Percentiles rank a stretch among this genome's conserved stretches.
phyloP scores from a whole-genome alignment of 2,329 filamentous ascomycete genomes.

The Blumeriella jaapii region DNA sequence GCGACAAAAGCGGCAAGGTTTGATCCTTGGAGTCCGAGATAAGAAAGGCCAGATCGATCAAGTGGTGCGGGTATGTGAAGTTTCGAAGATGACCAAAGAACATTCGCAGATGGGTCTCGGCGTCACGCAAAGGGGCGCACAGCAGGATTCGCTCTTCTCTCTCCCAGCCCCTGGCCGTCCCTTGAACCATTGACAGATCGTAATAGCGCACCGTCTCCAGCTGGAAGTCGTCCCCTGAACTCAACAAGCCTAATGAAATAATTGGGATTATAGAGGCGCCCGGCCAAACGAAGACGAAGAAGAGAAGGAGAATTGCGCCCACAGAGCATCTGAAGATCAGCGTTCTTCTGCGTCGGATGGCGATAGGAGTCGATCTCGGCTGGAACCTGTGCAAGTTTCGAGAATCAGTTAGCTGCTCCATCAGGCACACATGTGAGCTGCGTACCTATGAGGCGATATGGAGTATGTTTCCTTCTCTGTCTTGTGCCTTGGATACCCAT shows the following conservation, averaged over 20 bases:
- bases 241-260: slow-evolving; percentile 60
- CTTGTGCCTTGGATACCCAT: slow-evolving; percentile 63
- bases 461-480: slow-evolving; percentile 54
- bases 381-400: slow-evolving; percentile 54
- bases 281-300: slow-evolving; percentile 69
- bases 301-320: slow-evolving; percentile 43
- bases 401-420: slow-evolving; percentile 4
- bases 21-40: slow-evolving; percentile 96
- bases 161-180: slow-evolving; percentile 89
- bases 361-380: slow-evolving; percentile 62
- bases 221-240: slow-evolving; percentile 57
- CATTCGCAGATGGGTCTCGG: slow-evolving; percentile 85
- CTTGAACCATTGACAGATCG: slow-evolving; percentile 83
- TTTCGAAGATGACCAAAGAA: slow-evolving; percentile 97
- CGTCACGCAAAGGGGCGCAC: slow-evolving; percentile 88
- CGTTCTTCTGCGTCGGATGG: slow-evolving; percentile 61
- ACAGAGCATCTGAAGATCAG: slow-evolving; percentile 58
- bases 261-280: slow-evolving; percentile 48
- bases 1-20: slow-evolving; percentile 64
- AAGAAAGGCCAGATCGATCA: slow-evolving; percentile 92
- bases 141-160: slow-evolving; percentile 89
- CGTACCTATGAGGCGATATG: slow-evolving; percentile 80
- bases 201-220: slow-evolving; percentile 96
- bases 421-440: slow-evolving; percentile 4
- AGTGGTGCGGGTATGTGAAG: slow-evolving; percentile 91